These are phyloP conservation scores for Chaetomium tenue DNA, from an alignment of 495 filamentous ascomycete species.

Conservation along the genomic window DNA sequence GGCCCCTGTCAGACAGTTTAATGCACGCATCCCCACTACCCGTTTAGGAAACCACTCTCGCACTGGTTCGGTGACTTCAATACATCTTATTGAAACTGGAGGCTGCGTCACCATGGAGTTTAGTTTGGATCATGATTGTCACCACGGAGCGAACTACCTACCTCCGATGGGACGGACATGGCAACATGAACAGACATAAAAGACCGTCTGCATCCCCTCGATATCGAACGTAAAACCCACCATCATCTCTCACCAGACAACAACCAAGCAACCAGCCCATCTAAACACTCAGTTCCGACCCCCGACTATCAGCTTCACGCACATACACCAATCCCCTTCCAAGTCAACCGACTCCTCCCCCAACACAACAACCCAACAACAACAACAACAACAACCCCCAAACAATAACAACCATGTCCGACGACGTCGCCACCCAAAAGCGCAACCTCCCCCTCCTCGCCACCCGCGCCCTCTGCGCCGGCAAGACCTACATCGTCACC, in stretches of 20 bases:
- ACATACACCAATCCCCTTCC: no score
- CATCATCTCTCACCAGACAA: no score
- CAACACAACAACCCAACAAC: background rate
- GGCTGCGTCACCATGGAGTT: background rate
- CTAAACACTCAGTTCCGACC: no score
- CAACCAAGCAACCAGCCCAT: no score
- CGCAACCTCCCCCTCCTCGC: slow-evolving; percentile 19
- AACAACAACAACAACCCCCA: background rate
- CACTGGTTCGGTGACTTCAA: background rate
- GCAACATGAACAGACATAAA: no score
- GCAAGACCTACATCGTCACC: slow-evolving; percentile 53
- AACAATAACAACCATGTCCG: background rate
- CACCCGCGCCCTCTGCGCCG: slow-evolving; percentile 2
- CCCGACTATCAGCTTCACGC: no score
- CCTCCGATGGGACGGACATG: no score
- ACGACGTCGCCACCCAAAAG: background rate
- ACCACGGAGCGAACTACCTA: background rate
- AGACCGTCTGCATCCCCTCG: no score
- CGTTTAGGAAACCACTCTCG: slow-evolving; percentile 4
- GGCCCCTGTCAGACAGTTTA: background rate
- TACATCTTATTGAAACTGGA: background rate
- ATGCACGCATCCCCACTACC: background rate
- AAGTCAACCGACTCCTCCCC: background rate
- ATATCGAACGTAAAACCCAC: no score
- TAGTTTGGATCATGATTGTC: background rate